phyloP scores from a whole-genome alignment of 768 basidiomycete species.

The Tricholoma bakamatsutake region DNA sequence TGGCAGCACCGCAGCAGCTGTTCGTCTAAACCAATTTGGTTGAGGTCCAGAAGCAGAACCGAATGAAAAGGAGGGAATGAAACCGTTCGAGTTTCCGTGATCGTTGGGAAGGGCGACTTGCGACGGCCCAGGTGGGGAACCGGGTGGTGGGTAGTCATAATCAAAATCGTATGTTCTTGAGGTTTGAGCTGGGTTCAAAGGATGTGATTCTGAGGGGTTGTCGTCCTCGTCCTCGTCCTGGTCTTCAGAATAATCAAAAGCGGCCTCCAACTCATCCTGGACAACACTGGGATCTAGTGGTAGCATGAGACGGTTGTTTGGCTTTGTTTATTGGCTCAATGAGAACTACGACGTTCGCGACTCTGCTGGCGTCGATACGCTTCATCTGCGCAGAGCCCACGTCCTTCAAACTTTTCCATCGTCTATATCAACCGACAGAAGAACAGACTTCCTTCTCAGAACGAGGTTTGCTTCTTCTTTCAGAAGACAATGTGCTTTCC shows the following conservation, averaged over 20 bases:
- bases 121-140: slow-evolving; percentile 68
- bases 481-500: slow-evolving; percentile 26
- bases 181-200: slow-evolving; percentile 38
- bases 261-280: slow-evolving; percentile 69
- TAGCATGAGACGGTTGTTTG: background rate
- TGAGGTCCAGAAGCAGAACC: slow-evolving; percentile 27
- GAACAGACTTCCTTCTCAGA: slow-evolving; percentile 32
- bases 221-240: slow-evolving; percentile 51
- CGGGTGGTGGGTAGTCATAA: slow-evolving; percentile 79
- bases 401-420: slow-evolving; percentile 38
- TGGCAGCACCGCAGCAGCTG: slow-evolving; percentile 54
- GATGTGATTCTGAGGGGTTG: slow-evolving; percentile 43
- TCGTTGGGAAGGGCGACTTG: slow-evolving; percentile 62
- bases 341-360: background rate
- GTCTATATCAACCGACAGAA: slow-evolving; percentile 44
- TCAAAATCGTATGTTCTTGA: slow-evolving; percentile 73
- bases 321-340: slow-evolving; percentile 1
- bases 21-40: slow-evolving; percentile 48
- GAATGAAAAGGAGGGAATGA: slow-evolving; percentile 45
- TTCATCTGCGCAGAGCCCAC: slow-evolving; percentile 8
- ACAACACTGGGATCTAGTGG: too few relatives aligned
- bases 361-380: slow-evolving; percentile 10
- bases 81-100: slow-evolving; percentile 71
- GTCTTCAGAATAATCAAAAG: slow-evolving; percentile 77
- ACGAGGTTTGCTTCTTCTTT: slow-evolving; percentile 36